These are phyloP conservation scores for Colletotrichum sp. DNA, from an alignment of 2,329 filamentous ascomycete species.

Conservation along the genomic window DNA sequence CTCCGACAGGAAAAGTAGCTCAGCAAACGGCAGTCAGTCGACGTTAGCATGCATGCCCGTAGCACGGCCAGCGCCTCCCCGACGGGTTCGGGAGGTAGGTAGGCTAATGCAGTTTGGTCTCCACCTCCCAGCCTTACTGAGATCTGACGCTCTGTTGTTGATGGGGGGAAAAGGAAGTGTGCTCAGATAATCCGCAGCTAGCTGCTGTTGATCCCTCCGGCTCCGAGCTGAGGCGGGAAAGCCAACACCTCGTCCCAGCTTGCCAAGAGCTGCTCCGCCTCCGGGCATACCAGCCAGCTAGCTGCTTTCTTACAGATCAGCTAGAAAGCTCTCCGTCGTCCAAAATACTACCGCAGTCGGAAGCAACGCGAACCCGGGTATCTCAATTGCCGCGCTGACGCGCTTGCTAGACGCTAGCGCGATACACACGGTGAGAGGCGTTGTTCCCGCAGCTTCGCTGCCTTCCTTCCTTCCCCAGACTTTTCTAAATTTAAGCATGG, in stretches of 20 bases:
- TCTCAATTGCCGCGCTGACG: neutral
- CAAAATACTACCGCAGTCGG: neutral
- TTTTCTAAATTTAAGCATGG: slow-evolving; percentile 1
- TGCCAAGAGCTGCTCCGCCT: neutral
- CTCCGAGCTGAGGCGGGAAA: neutral
- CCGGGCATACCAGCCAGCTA: neutral
- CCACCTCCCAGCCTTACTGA: neutral
- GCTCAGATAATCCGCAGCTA: neutral
- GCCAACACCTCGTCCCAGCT: neutral
- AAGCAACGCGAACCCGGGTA: neutral
- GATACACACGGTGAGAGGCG: neutral
- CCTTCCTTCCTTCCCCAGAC: neutral
- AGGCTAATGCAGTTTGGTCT: neutral
- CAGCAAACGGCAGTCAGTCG: neutral
- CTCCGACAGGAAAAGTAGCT: neutral
- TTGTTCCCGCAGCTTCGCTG: neutral
- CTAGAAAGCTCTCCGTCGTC: neutral
- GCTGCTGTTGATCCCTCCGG: neutral
- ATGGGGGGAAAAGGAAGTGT: rapidly evolving
- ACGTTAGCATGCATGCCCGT: neutral
- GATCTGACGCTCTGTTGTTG: neutral
- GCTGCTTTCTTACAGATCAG: neutral
- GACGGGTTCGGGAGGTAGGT: neutral
- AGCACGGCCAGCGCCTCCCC: neutral
- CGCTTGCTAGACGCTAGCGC: neutral